These are phyloP conservation scores for Amanita jacksonii DNA, from an alignment of 768 basidiomycete species.

Conservation along the genomic window DNA sequence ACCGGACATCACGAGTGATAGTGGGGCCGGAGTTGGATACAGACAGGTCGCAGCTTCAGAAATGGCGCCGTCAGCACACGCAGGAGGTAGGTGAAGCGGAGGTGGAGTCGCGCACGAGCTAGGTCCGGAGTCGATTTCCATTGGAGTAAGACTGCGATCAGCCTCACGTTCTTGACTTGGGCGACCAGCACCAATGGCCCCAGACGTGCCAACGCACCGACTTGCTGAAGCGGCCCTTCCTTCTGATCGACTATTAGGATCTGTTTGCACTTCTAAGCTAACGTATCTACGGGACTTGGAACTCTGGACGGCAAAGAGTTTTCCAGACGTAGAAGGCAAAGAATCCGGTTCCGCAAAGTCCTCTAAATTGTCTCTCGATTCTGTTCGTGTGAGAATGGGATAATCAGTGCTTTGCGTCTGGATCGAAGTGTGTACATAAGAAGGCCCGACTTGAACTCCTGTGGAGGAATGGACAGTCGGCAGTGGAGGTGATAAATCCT, in stretches of 20 bases:
- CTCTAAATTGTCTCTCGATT: conserved; percentile 6
- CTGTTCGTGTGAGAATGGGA: conserved; percentile 17
- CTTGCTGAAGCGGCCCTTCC: neutral
- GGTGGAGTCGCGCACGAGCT: conserved; percentile 17
- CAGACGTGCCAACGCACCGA: neutral
- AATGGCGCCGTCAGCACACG: neutral
- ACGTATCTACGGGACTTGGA: conserved; percentile 11
- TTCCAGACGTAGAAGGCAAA: conserved; percentile 1
- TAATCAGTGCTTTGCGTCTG: conserved; percentile 19
- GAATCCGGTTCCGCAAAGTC: neutral
- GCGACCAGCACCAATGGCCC: neutral
- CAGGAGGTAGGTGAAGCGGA: neutral
- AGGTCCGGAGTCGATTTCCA: conserved; percentile 47
- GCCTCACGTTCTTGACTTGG: conserved; percentile 15
- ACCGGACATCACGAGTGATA: no score
- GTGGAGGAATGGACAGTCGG: conserved; percentile 24
- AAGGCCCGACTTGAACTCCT: conserved; percentile 35
- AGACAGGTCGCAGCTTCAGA: neutral
- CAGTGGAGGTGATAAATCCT: neutral
- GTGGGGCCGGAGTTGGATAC: conserved; percentile 13
- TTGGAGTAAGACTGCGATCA: conserved; percentile 47
- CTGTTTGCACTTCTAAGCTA: conserved; percentile 15
- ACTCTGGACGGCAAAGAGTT: conserved; percentile 13
- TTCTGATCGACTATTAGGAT: conserved; percentile 6
- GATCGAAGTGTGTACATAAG: conserved; percentile 26